Conservation (phyloP, 306 rosid species). For the Comarum palustre region DNA sequence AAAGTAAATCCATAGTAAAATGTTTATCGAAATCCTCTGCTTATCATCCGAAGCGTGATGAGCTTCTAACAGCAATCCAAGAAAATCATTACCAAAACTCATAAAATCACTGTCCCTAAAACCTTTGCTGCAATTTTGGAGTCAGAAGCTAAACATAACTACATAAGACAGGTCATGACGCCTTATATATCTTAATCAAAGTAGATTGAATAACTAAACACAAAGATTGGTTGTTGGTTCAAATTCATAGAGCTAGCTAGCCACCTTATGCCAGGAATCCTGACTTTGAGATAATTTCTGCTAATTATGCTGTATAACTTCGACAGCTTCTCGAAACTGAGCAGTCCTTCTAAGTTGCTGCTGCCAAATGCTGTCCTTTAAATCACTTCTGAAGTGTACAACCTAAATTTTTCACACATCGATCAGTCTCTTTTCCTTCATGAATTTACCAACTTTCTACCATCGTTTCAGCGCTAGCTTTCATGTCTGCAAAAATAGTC, state of each 20-base stretch:
- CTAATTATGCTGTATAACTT: neutral
- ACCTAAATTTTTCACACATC: slow-evolving; percentile 26
- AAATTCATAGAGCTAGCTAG: too few species aligned
- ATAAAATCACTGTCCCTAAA: too few species aligned
- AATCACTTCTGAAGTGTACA: slow-evolving; percentile 26
- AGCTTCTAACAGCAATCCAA: too few species aligned
- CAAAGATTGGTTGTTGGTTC: neutral
- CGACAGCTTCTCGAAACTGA: neutral
- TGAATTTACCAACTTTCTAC: neutral
- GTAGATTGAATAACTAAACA: neutral
- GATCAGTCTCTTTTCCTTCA: slow-evolving; percentile 31
- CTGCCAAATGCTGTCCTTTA: neutral
- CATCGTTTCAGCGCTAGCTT: neutral
- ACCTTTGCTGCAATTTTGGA: too few species aligned
- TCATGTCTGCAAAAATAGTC: neutral
- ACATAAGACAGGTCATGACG: too few species aligned
- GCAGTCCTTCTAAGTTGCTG: neutral
- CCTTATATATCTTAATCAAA: neutral
- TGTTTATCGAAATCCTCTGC: too few species aligned
- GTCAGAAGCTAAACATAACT: too few species aligned
- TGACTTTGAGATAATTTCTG: neutral
- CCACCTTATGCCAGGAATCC: neutral
- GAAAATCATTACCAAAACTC: too few species aligned
- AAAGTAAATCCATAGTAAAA: too few species aligned
- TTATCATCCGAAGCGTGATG: too few species aligned